Conservation (phyloP, 2,329 filamentous ascomycete species). For the Nemania serpens region DNA sequence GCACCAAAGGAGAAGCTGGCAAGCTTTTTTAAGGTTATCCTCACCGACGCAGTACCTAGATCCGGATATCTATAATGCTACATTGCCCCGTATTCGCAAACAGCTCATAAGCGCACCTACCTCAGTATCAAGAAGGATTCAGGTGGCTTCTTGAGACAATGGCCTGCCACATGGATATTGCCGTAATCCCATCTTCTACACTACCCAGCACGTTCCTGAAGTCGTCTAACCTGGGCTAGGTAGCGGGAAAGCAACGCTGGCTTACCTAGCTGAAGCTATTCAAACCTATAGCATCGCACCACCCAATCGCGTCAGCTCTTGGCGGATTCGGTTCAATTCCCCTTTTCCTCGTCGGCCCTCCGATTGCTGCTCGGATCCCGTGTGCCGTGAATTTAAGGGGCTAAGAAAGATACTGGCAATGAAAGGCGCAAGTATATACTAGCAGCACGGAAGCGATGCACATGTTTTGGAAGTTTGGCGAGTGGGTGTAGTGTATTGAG, state of each 20-base stretch:
- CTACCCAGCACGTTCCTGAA: not conserved
- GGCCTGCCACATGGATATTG: not conserved
- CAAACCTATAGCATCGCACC: not conserved
- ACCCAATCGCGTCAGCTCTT: not conserved
- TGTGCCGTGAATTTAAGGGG: constrained; percentile 14
- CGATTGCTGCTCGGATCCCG: constrained; percentile 10
- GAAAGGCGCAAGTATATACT: not conserved
- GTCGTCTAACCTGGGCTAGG: not conserved
- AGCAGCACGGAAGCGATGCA: constrained; percentile 1
- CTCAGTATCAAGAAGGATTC: too few species aligned
- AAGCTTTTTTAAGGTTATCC: constrained; percentile 3
- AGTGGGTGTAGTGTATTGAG: not conserved
- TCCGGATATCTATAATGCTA: not conserved
- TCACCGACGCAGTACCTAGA: not conserved
- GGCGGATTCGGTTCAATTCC: not conserved
- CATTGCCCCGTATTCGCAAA: not conserved
- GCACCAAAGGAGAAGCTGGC: not conserved
- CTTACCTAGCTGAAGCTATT: not conserved
- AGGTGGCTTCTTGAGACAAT: too few species aligned
- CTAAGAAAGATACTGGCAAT: constrained; percentile 10
- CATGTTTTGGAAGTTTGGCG: not conserved
- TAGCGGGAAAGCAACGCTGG: not conserved
- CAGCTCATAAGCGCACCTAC: too few species aligned
- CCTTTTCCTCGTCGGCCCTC: constrained; percentile 15
- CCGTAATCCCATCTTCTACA: not conserved